These are phyloP conservation scores for Phyllosticta capitalensis DNA, from an alignment of 2,329 filamentous ascomycete species.

Conservation along the genomic window DNA sequence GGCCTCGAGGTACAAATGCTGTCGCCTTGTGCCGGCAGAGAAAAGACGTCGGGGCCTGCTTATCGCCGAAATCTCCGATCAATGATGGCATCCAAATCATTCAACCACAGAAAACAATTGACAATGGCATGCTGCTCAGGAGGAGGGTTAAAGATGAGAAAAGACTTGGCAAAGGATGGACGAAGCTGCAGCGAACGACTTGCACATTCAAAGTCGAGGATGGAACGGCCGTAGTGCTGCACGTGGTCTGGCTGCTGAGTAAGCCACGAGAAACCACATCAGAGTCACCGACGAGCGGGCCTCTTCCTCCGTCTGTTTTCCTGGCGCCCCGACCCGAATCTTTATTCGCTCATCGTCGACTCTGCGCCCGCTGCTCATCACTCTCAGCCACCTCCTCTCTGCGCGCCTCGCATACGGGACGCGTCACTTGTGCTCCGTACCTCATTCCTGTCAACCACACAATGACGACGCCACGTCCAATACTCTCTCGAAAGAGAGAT, in stretches of 20 bases:
- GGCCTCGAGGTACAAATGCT: background rate
- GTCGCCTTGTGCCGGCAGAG: background rate
- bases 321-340: background rate
- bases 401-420: background rate
- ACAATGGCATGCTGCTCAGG: background rate
- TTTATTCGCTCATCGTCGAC: background rate
- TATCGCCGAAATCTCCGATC: background rate
- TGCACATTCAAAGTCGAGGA: background rate
- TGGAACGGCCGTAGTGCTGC: too few species aligned
- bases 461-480: constrained; percentile 12
- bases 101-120: background rate
- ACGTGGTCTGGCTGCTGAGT: background rate
- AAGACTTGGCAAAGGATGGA: background rate
- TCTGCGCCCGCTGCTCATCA: background rate
- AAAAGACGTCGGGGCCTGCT: background rate
- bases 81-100: background rate
- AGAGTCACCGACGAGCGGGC: background rate
- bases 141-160: background rate
- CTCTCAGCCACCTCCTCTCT: background rate
- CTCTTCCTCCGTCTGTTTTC: background rate
- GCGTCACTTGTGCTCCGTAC: background rate
- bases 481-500: constrained; percentile 34
- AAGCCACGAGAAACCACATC: background rate
- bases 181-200: too few species aligned
- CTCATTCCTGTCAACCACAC: background rate